Evolutionary conservation across 2,329 filamentous ascomycete species (phyloP), one percentile per base, ranked within the genome.

Genomic region (Stemphylium lycopersici): DNA sequence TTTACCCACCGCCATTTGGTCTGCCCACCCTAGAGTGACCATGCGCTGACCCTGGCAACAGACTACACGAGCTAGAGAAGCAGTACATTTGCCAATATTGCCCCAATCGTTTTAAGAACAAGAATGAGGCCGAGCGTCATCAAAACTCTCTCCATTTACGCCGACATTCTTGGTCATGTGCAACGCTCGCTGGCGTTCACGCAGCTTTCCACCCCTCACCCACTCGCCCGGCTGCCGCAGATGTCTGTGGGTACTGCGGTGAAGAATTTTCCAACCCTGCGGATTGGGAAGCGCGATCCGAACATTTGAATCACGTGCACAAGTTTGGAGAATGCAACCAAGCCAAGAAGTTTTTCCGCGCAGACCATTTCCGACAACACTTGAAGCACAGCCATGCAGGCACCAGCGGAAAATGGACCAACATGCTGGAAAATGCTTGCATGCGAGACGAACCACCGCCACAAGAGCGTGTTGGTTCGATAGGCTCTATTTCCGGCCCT

Each of bases 321-420:
- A 99, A 99, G 73, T 99, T 96, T 73, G 87, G 92, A 59, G 95
- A 98, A 78, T 99, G 95, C 83, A 99, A 99, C 75, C 92, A 95
- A 69, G 90, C 90, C 64, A 99, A 99, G 81, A 98, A 98, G 75
- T 99, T 99, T 76, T 99, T 90, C 79, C 86, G 95, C 33, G 95
- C 95, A 31, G 95, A 99, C 75, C 95, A 99, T 75, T 99, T 99
- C 81, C 87, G 95, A 55, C 95, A 99, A 76, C 95, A 99, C 77
- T 81, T 99, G 54, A 99, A 98, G 81, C 95, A 99, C 75, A 97
- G 92, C 74, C 95, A 98, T 77, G 91, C 90, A 33, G 95, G 95
- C 32, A 93, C 91, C 0, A 97, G 92, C 76, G 95, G 95, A 29
- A 98, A 98, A 77, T 99, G 95, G 95, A 99, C 95, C 11, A 98